Evolutionary conservation across 352 stramenopile species (phyloP).

Genomic region (Pythium periplocum): DNA sequence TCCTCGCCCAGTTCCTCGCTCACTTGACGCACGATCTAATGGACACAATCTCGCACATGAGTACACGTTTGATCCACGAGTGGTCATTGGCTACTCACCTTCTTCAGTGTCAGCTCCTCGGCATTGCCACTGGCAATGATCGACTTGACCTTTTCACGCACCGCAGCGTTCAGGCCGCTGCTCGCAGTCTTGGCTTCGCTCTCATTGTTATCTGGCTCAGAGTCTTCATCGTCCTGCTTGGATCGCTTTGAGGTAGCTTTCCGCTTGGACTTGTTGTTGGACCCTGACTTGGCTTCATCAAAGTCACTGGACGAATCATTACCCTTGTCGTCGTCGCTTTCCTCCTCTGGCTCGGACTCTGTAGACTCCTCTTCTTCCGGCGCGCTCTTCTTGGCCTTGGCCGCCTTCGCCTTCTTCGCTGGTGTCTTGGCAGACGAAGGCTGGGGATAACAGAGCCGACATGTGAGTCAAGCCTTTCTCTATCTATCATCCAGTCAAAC

Average conservation of each 20-base stretch:
- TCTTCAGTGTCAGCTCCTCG: conserved; percentile 81
- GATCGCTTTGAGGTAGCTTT: conserved; percentile 12
- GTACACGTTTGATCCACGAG: no score
- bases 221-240: conserved; percentile 13
- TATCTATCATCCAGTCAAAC: not conserved
- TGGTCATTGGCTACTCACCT: conserved; percentile 26
- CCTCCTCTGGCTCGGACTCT: conserved; percentile 45
- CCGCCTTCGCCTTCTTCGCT: conserved; percentile 25
- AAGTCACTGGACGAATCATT: conserved; percentile 63
- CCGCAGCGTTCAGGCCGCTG: conserved; percentile 30
- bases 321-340: conserved; percentile 27
- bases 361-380: conserved; percentile 39
- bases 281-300: conserved; percentile 37
- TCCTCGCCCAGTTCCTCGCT: conserved; percentile 63
- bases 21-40: conserved; percentile 57
- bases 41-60: no score
- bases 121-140: conserved; percentile 76
- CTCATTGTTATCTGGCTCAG: conserved; percentile 18
- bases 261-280: conserved; percentile 22
- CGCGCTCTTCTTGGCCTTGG: conserved; percentile 2
- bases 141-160: conserved; percentile 62
- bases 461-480: not conserved
- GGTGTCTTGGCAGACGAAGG: conserved; percentile 14
- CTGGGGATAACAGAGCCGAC: conserved; percentile 1
- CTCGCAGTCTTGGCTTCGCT: conserved; percentile 12